Evolutionary conservation across 192 early-diverging fungal genomes (phyloP).

Genomic region (Gaertneriomyces semiglobifer): DNA sequence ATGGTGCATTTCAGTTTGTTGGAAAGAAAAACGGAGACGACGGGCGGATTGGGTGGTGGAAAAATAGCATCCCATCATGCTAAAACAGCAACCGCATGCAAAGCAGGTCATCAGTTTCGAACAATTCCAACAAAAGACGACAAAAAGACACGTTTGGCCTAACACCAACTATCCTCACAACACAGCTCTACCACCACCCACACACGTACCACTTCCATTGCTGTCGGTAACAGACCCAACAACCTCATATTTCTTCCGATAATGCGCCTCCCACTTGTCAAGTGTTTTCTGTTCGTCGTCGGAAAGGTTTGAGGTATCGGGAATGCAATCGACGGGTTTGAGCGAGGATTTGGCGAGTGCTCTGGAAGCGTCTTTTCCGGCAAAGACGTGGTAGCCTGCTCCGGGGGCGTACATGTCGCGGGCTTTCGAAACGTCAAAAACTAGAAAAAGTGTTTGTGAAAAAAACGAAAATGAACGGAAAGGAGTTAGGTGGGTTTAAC

Average conservation of each 20-base stretch:
- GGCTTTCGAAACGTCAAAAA: constrained; percentile 71
- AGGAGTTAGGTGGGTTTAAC: background rate
- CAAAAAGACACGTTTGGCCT: too few relatives aligned
- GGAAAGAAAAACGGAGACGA: too few relatives aligned
- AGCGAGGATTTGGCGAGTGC: constrained; percentile 67
- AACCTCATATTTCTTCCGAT: constrained; percentile 64
- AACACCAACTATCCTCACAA: too few relatives aligned
- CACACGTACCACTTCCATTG: too few relatives aligned
- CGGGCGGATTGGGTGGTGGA: too few relatives aligned
- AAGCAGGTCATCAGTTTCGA: too few relatives aligned
- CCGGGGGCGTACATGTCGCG: constrained; percentile 64
- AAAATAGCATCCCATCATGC: too few relatives aligned
- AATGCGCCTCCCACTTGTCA: constrained; percentile 67
- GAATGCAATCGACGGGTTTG: constrained; percentile 65
- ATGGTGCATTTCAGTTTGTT: too few relatives aligned
- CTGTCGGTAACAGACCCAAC: constrained; percentile 48
- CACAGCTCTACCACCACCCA: too few relatives aligned
- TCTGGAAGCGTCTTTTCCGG: constrained; percentile 76
- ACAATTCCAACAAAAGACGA: too few relatives aligned
- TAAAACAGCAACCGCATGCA: too few relatives aligned
- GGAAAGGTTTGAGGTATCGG: constrained; percentile 65
- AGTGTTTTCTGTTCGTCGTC: constrained; percentile 68
- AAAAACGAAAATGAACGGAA: too few relatives aligned
- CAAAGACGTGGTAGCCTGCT: constrained; percentile 70
- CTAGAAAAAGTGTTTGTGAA: constrained; percentile 27